Evolutionary conservation across 768 basidiomycete species (phyloP), one percentile per base, ranked within the genome.

Genomic region (Suillus variegatus): DNA sequence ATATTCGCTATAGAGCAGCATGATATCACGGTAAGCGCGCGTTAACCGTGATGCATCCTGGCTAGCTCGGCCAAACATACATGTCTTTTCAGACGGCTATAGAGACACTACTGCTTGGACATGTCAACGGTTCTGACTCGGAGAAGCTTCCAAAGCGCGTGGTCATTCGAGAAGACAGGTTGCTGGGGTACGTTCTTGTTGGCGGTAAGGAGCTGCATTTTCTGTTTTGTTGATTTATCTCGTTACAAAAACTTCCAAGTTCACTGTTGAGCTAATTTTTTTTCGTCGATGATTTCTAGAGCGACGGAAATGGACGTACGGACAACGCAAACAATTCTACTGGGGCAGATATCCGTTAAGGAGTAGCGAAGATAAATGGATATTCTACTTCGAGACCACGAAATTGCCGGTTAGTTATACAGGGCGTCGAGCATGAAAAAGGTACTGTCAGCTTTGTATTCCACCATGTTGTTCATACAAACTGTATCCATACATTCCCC

Each of bases 301-400:
- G 22, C 57, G 57, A 40, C 22, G 25, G 16, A 18, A 25, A 41
- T 58, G 57, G 58, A 43, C 40, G 16, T 60, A 43, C 58, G 58
- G 58, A 6, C 58, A 12, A 43, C 6, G 20, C 6, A 60, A 20
- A 43, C 58, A 60, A 25, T 58, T 58, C 57, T 58, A 58, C 38
- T 58, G 58, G 58, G 58, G 41, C 41, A 20, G 12, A 10, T 38
- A 58, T 41, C 38, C 40, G 57, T 40, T 43, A 43, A 41, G 40
- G 57, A 60, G 57, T 22, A 25, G 40, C 10, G 40, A 60, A 60
- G 57, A 60, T 25, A 60, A 60, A 41, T 60, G 57, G 40, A 25
- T 60, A 18, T 60, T 60, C 25, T 60, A 60, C 16, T 60, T 60
- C 18, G 57, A 58, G 38, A 41, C 56, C 16, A 22, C 9, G 5